Evolutionary conservation across 257 asterid species (phyloP).

Genomic region (Anisodus acutangulus): DNA sequence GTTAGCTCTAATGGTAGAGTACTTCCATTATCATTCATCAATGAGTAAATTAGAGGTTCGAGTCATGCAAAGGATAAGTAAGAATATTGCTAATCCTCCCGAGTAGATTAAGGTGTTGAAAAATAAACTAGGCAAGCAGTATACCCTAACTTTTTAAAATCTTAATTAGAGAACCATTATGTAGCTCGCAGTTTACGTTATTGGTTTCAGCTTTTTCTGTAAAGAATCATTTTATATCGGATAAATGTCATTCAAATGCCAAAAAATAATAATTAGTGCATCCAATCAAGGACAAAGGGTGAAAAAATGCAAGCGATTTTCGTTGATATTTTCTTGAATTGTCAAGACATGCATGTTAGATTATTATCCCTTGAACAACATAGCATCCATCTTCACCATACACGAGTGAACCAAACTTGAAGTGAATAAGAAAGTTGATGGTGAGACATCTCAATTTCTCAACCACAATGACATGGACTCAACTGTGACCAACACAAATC

Average conservation of each 20-base stretch:
- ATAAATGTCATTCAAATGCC: not conserved
- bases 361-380: not conserved
- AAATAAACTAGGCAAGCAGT: too few relatives aligned
- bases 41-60: too few relatives aligned
- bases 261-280: not conserved
- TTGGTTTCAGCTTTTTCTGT: not conserved
- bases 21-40: too few relatives aligned
- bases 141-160: too few relatives aligned
- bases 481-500: not conserved
- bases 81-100: too few relatives aligned
- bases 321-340: not conserved
- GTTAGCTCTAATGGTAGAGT: too few relatives aligned
- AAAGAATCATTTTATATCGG: not conserved
- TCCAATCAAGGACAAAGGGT: not conserved
- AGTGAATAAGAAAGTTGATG: not conserved
- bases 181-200: not conserved
- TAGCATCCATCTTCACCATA: not conserved
- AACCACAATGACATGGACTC: conserved; percentile 12
- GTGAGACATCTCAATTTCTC: conserved; percentile 7
- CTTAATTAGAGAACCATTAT: too few relatives aligned
- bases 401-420: not conserved
- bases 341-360: not conserved
- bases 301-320: not conserved
- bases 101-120: too few relatives aligned
- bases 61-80: too few relatives aligned